Evolutionary conservation across 352 stramenopile genomes (phyloP), one percentile per base, ranked within the genome.

Genomic region (Globisporangium emineosum): DNA sequence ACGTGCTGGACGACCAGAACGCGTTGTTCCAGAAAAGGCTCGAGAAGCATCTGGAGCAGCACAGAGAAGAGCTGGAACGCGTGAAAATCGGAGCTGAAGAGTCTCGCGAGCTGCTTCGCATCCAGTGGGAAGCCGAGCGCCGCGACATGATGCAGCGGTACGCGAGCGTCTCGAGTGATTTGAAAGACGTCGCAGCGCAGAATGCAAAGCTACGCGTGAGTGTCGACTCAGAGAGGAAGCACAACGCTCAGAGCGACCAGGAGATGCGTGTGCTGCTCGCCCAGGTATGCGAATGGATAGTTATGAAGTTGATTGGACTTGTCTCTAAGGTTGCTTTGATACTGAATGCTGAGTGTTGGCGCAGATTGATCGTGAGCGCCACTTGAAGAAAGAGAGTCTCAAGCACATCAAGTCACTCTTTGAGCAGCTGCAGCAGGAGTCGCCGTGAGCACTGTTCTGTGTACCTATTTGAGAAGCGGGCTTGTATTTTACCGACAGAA

Each of bases 321-420:
- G 3, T 19, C 2, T 43, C 35, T 19, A 43, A 43, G 13, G 35
- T 43, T 43, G 13, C 35, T 8, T 43, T 45, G 17, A 19, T 21
- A 57, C 45, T 57, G 27, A n/a, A 13, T 8, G 15, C 35, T 53
- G n/a, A 21, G 2, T 19, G n/a, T 45, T 6, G n/a, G 19, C 12
- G 15, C 65, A 89, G 74, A 81, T 91, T 61, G 81, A 91, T 61
- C 80, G 72, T 19, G 83, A 91, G 52, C 77, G 83, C 2, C 77
- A 90, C 57, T 43, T 79, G 3, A 90, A 91, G 70, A 86, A 89
- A 50, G 68, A 89, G 27, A 86, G 79, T 32, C 62, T 90, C n/a
- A 72, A 74, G 25, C 80, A 91, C 33, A 90, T 91, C 71, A 88
- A 90, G 66, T 83, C 79, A 40, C 68, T 92, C 15, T 92, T 92